Conservation (phyloP, 495 filamentous ascomycete species). For the Darksidea phi region DNA sequence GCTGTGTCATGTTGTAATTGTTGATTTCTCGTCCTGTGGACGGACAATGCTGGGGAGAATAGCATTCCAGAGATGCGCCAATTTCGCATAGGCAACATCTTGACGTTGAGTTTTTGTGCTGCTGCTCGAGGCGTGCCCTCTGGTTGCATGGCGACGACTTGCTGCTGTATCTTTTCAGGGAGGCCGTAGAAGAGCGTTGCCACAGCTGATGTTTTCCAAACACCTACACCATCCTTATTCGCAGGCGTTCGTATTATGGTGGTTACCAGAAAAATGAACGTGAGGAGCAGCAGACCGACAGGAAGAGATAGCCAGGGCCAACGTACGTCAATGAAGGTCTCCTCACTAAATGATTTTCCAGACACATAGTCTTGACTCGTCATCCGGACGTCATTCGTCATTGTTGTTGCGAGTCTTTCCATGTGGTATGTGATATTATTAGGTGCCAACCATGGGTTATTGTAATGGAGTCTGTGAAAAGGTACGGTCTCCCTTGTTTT, state of each 20-base stretch:
- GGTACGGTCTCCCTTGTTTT: background rate
- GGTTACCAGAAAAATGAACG: constrained; percentile 23
- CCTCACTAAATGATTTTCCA: constrained; percentile 13
- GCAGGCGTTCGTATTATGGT: constrained; percentile 16
- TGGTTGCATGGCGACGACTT: constrained; percentile 11
- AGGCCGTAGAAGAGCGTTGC: constrained; percentile 33
- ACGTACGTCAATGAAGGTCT: constrained; percentile 15
- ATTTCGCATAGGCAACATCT: constrained; percentile 13
- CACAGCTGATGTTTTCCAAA: constrained; percentile 33
- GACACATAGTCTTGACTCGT: background rate
- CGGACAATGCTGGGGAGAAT: constrained; percentile 15
- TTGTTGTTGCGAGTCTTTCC: constrained; percentile 11
- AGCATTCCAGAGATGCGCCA: constrained; percentile 22
- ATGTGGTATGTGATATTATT: constrained; percentile 23
- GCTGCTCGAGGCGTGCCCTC: constrained; percentile 13
- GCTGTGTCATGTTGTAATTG: too few relatives aligned
- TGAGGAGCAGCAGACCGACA: constrained; percentile 12
- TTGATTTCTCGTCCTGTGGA: too few relatives aligned
- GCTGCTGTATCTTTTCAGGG: constrained; percentile 22
- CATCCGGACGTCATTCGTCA: constrained; percentile 26
- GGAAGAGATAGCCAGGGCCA: constrained; percentile 28
- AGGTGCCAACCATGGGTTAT: constrained; percentile 18
- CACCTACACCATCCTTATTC: constrained; percentile 20
- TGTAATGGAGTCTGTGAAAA: background rate
- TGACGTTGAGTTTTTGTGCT: constrained; percentile 23